A percentile compares a stretch with the other conserved stretches of the same genome.
Evolutionary conservation across 2,329 filamentous ascomycete genomes (phyloP).

Genomic region (Xylariales sp.): DNA sequence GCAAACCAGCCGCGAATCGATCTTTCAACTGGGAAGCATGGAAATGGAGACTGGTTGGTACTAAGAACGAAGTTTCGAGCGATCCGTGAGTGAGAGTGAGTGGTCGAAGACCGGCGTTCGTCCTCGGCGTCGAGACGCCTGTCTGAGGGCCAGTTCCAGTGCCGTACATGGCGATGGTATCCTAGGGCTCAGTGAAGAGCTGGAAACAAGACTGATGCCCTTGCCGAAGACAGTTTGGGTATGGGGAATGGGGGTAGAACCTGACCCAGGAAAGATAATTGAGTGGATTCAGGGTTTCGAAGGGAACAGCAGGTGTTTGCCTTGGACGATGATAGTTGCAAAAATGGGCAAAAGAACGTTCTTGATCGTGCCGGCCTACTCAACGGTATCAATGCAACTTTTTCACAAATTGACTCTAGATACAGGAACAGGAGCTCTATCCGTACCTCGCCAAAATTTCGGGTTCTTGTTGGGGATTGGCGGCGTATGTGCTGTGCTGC

Average conservation of each 20-base stretch:
- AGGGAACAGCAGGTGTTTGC: no score
- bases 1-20: conserved; percentile 78
- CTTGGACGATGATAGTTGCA: no score
- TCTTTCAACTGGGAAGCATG: conserved; percentile 93
- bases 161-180: conserved; percentile 67
- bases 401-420: no score
- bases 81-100: conserved; percentile 88
- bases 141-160: conserved; percentile 81
- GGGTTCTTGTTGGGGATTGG: conserved; percentile 29
- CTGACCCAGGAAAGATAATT: conserved; percentile 1
- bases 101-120: conserved; percentile 85
- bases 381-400: no score
- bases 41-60: conserved; percentile 93
- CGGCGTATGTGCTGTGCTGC: conserved; percentile 9
- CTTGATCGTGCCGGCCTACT: no score
- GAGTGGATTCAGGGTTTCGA: no score
- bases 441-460: conserved; percentile 25
- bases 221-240: conserved; percentile 8
- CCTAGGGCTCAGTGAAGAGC: conserved; percentile 37
- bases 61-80: conserved; percentile 92
- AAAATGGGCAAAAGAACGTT: no score
- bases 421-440: conserved; percentile 6
- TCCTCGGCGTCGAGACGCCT: conserved; percentile 93
- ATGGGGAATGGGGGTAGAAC: not conserved
- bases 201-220: conserved; percentile 22